Evolutionary conservation across 2,329 filamentous ascomycete species (phyloP).

Genomic region (Chalaropsis thielavioides): DNA sequence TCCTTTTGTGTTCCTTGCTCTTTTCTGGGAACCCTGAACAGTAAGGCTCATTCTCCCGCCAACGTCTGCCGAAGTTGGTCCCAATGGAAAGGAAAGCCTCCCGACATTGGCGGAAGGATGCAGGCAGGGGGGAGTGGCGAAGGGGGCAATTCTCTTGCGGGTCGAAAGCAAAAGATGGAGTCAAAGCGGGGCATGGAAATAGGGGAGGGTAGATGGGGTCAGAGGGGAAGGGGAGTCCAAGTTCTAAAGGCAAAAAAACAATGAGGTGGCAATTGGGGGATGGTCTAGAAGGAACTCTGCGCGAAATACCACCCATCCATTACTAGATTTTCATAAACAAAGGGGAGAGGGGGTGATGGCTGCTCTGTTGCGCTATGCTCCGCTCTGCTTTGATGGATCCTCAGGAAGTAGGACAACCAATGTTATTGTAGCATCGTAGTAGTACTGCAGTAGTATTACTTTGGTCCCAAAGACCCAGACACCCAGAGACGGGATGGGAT

Average conservation of each 20-base stretch:
- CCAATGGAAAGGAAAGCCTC: constrained; percentile 5
- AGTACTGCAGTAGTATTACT: background rate
- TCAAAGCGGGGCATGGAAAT: background rate
- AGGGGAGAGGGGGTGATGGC: background rate
- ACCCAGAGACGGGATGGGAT: background rate
- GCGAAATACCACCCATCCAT: background rate
- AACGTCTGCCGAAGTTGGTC: background rate
- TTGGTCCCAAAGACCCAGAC: background rate
- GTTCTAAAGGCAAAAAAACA: background rate
- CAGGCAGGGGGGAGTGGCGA: background rate
- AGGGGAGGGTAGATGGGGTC: background rate
- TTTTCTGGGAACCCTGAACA: background rate
- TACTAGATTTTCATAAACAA: background rate
- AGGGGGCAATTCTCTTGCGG: background rate
- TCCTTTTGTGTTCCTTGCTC: background rate
- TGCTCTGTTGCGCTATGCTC: background rate
- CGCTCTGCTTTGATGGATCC: background rate
- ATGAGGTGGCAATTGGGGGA: background rate
- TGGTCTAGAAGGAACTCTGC: background rate
- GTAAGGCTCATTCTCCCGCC: background rate
- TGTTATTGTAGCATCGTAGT: background rate
- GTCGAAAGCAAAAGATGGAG: background rate
- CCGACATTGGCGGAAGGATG: constrained; percentile 2
- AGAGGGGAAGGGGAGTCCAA: background rate
- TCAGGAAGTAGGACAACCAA: background rate